These are phyloP conservation scores for Vanrija pseudolonga DNA, from an alignment of 1,284 basidiomycete species.

Conservation along the genomic window DNA sequence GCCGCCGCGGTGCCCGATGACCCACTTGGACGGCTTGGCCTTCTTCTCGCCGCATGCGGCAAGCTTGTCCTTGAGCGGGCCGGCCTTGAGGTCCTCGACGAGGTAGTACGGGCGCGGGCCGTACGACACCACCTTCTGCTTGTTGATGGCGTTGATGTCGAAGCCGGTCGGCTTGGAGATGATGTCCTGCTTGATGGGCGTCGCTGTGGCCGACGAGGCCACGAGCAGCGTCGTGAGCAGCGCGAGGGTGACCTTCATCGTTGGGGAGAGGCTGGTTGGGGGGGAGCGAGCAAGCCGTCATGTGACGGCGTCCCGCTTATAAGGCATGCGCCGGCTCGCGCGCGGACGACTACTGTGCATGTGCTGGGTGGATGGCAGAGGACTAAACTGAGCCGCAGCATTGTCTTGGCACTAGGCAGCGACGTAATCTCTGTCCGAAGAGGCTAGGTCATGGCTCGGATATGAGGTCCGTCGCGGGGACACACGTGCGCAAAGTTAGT, in stretches of 20 bases:
- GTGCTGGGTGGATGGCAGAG: too few relatives aligned
- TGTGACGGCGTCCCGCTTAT: too few relatives aligned
- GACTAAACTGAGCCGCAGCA: too few relatives aligned
- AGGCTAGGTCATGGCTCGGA: too few relatives aligned
- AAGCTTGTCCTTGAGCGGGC: conserved; percentile 19
- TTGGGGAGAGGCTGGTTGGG: neutral
- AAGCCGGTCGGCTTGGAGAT: neutral
- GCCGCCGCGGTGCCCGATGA: conserved; percentile 19
- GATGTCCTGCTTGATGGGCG: neutral
- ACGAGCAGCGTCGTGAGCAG: neutral
- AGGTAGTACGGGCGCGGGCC: conserved; percentile 23
- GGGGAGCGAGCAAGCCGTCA: neutral
- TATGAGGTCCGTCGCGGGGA: too few relatives aligned
- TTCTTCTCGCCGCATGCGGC: conserved; percentile 5
- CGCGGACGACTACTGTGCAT: too few relatives aligned
- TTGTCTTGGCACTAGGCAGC: too few relatives aligned
- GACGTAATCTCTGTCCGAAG: too few relatives aligned
- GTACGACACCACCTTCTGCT: conserved; percentile 8
- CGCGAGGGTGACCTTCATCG: neutral
- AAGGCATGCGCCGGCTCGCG: too few relatives aligned
- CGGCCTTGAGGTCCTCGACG: conserved; percentile 16
- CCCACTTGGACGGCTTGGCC: neutral
- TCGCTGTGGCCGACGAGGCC: neutral
- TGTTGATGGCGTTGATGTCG: conserved; percentile 1
- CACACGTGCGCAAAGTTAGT: too few relatives aligned